Evolutionary conservation across 2,329 filamentous ascomycete species (phyloP).

Genomic region (Dothistroma pini): DNA sequence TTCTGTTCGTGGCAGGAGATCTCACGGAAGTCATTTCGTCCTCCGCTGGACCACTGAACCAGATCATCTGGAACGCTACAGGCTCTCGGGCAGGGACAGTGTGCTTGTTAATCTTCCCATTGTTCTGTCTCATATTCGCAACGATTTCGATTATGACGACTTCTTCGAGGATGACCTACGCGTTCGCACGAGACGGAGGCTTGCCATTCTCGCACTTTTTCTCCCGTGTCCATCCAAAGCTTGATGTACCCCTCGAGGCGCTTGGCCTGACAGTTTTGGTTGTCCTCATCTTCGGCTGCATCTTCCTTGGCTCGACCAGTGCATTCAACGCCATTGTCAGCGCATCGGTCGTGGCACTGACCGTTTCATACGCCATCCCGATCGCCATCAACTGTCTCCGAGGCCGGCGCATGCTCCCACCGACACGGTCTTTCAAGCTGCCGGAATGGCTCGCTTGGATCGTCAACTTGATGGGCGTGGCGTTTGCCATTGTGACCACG

Average conservation of each 20-base stretch:
- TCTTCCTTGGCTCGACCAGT: conserved; percentile 37
- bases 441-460: conserved; percentile 56
- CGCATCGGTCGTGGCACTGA: conserved; percentile 64
- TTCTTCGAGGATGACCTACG: conserved; percentile 36
- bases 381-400: conserved; percentile 65
- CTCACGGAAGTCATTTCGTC: conserved; percentile 33
- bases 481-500: conserved; percentile 66
- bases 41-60: conserved; percentile 32
- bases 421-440: conserved; percentile 53
- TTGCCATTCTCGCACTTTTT: conserved; percentile 35
- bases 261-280: conserved; percentile 33
- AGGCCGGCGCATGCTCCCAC: conserved; percentile 62
- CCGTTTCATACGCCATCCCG: conserved; percentile 71
- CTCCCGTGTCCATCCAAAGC: conserved; percentile 33
- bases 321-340: conserved; percentile 39
- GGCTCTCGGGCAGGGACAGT: conserved; percentile 34
- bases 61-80: conserved; percentile 36
- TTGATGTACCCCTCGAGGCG: conserved; percentile 36
- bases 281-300: conserved; percentile 35
- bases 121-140: conserved; percentile 36
- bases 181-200: conserved; percentile 37
- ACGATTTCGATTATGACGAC: conserved; percentile 37
- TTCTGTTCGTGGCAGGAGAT: conserved; percentile 37
- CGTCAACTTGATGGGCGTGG: conserved; percentile 58
- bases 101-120: conserved; percentile 36